phyloP scores from a whole-genome alignment of 148 eudicot genomes.

The Vaccinium darrowii region DNA sequence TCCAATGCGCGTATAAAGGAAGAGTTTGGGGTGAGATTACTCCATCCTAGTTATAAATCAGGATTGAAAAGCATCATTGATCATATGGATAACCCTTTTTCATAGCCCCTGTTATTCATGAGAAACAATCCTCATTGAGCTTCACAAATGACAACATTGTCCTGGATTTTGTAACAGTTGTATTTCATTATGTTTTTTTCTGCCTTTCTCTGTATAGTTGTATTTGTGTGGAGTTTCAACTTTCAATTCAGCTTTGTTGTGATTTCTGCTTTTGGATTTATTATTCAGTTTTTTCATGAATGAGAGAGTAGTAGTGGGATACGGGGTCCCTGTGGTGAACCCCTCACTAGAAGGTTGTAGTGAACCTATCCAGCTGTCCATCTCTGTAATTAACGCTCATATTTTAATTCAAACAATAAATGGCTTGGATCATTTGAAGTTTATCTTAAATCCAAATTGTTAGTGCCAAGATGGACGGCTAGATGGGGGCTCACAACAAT shows the following conservation, averaged over 20 bases:
- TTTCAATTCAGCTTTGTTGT: not conserved
- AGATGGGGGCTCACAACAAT: too few relatives aligned
- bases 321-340: too few relatives aligned
- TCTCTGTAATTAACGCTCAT: too few relatives aligned
- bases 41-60: slow-evolving; percentile 71
- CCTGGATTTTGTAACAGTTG: not conserved
- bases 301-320: too few relatives aligned
- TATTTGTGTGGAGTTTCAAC: not conserved
- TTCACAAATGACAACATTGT: not conserved
- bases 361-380: too few relatives aligned
- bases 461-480: too few relatives aligned
- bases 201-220: not conserved
- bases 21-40: slow-evolving; percentile 55
- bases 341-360: too few relatives aligned
- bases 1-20: slow-evolving; percentile 65
- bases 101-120: not conserved
- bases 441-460: too few relatives aligned
- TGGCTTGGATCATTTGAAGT: too few relatives aligned
- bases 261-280: not conserved
- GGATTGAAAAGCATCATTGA: slow-evolving; percentile 67
- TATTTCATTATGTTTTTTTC: not conserved
- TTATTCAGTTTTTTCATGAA: not conserved
- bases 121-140: not conserved
- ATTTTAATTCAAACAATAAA: too few relatives aligned
- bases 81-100: slow-evolving; percentile 33